Percentiles rank a stretch among this genome's conserved stretches.
Evolutionary conservation across 2,329 filamentous ascomycete species (phyloP).

Genomic region (Akanthomyces muscarius): DNA sequence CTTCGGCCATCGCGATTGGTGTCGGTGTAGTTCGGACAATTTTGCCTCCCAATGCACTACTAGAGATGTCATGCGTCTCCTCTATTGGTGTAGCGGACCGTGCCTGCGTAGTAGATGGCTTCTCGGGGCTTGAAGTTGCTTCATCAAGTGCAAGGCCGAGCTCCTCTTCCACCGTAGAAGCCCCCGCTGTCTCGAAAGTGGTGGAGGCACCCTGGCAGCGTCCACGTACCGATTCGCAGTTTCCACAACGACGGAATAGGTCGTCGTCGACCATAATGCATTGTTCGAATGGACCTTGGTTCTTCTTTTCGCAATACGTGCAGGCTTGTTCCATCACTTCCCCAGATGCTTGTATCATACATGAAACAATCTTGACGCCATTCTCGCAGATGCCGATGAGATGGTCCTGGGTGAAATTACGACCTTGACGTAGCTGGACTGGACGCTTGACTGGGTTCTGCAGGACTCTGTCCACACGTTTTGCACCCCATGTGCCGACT

Average conservation of each 20-base stretch:
- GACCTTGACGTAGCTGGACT: neutral
- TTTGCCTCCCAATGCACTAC: neutral
- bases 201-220: neutral
- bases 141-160: neutral
- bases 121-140: neutral
- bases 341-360: conserved; percentile 5
- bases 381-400: neutral
- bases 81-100: neutral
- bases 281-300: neutral
- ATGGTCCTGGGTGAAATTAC: neutral
- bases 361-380: neutral
- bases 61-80: neutral
- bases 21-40: neutral
- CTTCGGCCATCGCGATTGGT: neutral
- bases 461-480: neutral
- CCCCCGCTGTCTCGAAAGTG: neutral
- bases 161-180: neutral
- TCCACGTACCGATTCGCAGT: neutral
- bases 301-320: neutral
- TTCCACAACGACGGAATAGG: neutral
- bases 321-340: neutral
- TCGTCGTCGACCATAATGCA: neutral
- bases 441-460: neutral
- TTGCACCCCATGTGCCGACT: neutral
- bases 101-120: neutral